Conservation (phyloP, 352 stramenopile species). For the Phytopythium delawarense region DNA sequence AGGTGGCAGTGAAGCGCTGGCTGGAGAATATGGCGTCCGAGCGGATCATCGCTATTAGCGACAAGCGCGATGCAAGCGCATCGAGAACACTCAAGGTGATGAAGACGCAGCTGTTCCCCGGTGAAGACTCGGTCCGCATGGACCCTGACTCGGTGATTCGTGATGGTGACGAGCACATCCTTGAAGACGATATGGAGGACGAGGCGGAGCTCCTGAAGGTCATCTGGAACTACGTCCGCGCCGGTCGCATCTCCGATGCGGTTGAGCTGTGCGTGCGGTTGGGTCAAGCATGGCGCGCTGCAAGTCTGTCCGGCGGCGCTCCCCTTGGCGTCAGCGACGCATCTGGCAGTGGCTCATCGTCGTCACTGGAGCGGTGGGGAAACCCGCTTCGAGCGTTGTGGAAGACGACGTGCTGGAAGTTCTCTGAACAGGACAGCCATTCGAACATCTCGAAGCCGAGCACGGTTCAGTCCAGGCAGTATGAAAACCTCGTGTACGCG, state of each 20-base stretch:
- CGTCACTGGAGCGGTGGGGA: constrained; percentile 62
- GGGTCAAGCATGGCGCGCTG: constrained; percentile 74
- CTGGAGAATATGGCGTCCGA: constrained; percentile 81
- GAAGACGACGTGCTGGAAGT: constrained; percentile 85
- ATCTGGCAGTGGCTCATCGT: not conserved
- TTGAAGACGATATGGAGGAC: constrained; percentile 78
- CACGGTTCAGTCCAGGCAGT: constrained; percentile 58
- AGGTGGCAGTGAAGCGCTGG: constrained; percentile 69
- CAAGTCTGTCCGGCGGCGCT: constrained; percentile 64
- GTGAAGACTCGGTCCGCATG: constrained; percentile 33
- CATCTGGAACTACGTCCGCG: constrained; percentile 71
- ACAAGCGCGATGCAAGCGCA: constrained; percentile 42
- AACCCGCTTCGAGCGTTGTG: constrained; percentile 80
- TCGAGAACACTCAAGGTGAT: constrained; percentile 64
- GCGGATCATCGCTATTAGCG: constrained; percentile 48
- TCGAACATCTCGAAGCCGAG: constrained; percentile 58
- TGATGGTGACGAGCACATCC: constrained; percentile 53
- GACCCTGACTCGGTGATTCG: constrained; percentile 70
- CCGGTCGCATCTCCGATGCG: constrained; percentile 56
- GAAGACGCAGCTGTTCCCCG: constrained; percentile 38
- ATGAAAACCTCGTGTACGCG: constrained; percentile 79
- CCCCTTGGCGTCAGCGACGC: constrained; percentile 48
- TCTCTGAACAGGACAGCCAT: constrained; percentile 44
- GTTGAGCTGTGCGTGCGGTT: constrained; percentile 71
- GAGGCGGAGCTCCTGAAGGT: constrained; percentile 72